Percentiles rank a stretch among this genome's conserved stretches.
These are phyloP conservation scores for Malus orientalis DNA, from an alignment of 306 rosid genomes.

Conservation along the genomic window DNA sequence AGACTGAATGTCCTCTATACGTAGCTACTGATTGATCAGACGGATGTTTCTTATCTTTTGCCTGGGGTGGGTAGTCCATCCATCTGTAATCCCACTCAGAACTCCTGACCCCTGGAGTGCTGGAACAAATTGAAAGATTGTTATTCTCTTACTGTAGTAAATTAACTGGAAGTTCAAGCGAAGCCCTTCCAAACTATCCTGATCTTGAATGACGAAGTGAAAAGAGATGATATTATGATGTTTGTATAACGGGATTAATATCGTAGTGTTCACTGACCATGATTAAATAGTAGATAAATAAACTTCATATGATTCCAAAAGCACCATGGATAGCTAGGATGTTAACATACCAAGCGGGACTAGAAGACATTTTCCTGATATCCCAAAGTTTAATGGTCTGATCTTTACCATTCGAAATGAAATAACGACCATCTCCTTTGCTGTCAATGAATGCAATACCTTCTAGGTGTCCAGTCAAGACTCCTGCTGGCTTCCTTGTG, in stretches of 20 bases:
- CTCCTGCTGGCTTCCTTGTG: conserved; percentile 66
- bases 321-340: neutral
- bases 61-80: conserved; percentile 75
- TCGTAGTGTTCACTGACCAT: neutral
- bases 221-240: neutral
- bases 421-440: conserved; percentile 86
- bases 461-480: conserved; percentile 77
- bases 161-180: neutral
- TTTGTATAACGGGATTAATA: neutral
- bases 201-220: neutral
- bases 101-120: conserved; percentile 32
- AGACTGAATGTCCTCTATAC: conserved; percentile 76
- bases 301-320: neutral
- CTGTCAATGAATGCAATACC: conserved; percentile 84
- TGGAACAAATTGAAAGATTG: conserved; percentile 18
- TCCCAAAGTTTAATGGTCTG: conserved; percentile 95
- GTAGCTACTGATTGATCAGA: conserved; percentile 66
- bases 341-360: conserved; percentile 37
- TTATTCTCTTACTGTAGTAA: neutral
- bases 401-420: conserved; percentile 88
- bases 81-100: conserved; percentile 82
- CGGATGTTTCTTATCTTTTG: conserved; percentile 52
- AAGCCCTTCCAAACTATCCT: neutral
- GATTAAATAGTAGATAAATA: neutral
- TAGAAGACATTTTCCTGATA: conserved; percentile 71